Conservation (phyloP, 1,284 basidiomycete species). For the Irpex sp. region DNA sequence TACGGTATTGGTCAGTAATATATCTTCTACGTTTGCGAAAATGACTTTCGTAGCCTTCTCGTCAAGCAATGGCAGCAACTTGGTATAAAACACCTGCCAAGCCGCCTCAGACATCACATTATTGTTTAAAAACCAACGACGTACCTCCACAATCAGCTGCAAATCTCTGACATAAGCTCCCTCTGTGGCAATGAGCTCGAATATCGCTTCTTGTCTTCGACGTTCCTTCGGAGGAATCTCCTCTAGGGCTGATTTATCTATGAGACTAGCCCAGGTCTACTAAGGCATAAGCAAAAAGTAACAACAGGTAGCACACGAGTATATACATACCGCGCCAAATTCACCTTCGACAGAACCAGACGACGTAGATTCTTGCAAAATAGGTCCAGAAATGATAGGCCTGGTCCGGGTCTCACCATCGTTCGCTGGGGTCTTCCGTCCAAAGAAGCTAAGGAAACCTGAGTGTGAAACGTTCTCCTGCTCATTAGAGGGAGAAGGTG, state of each 20-base stretch:
- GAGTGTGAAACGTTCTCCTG: constrained; percentile 30
- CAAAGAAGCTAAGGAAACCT: constrained; percentile 52
- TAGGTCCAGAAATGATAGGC: constrained; percentile 48
- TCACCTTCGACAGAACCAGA: constrained; percentile 21
- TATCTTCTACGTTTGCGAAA: constrained; percentile 92
- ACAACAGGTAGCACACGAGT: neutral
- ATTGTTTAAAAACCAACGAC: constrained; percentile 9
- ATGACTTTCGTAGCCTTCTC: constrained; percentile 79
- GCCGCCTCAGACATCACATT: no score
- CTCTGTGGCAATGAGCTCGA: constrained; percentile 90
- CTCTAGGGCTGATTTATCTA: constrained; percentile 78
- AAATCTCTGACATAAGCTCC: constrained; percentile 84
- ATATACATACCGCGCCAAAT: constrained; percentile 63
- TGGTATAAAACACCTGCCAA: constrained; percentile 75
- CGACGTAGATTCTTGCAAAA: constrained; percentile 5
- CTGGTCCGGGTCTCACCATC: constrained; percentile 35
- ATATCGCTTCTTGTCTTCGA: constrained; percentile 88
- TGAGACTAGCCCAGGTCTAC: constrained; percentile 88
- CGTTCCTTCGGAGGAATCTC: constrained; percentile 77
- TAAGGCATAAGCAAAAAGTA: neutral
- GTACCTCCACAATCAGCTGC: constrained; percentile 85
- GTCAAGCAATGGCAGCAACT: constrained; percentile 72
- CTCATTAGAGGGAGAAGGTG: constrained; percentile 15
- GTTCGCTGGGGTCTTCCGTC: constrained; percentile 45
- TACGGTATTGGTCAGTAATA: constrained; percentile 84